phyloP scores from a whole-genome alignment of 1,284 basidiomycete species.

The Cronartium ribicola region DNA sequence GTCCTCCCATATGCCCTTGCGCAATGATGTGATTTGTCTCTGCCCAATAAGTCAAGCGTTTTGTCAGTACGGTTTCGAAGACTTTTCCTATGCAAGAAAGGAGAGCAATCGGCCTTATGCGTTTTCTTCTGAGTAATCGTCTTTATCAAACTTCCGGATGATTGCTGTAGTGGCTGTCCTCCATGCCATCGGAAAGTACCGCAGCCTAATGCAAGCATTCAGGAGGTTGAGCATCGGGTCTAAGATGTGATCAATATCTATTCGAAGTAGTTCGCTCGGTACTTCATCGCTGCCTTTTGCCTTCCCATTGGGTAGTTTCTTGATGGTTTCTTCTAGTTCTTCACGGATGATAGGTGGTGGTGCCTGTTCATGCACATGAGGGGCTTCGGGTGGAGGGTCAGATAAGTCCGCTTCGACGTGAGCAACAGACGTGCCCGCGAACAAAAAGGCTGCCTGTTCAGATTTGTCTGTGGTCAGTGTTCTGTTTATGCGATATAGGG shows the following conservation, averaged over 20 bases:
- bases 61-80: too few relatives aligned
- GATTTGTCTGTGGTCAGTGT: background rate
- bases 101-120: too few relatives aligned
- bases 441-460: background rate
- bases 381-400: background rate
- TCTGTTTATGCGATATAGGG: too few relatives aligned
- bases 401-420: background rate
- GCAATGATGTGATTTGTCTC: constrained; percentile 3
- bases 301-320: background rate
- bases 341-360: background rate
- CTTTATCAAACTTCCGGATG: too few relatives aligned
- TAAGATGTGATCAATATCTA: background rate
- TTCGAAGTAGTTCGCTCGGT: background rate
- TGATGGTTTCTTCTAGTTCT: background rate
- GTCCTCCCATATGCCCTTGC: constrained; percentile 2
- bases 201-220: too few relatives aligned
- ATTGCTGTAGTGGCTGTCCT: too few relatives aligned
- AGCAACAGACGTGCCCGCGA: background rate
- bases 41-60: constrained; percentile 1
- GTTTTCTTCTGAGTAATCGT: too few relatives aligned
- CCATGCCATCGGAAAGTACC: too few relatives aligned
- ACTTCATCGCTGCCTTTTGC: background rate
- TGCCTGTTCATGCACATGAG: background rate
- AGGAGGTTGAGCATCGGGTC: too few relatives aligned
- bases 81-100: too few relatives aligned